Evolutionary conservation across 2,329 filamentous ascomycete genomes (phyloP).

Genomic region (Colletotrichum acutatum): DNA sequence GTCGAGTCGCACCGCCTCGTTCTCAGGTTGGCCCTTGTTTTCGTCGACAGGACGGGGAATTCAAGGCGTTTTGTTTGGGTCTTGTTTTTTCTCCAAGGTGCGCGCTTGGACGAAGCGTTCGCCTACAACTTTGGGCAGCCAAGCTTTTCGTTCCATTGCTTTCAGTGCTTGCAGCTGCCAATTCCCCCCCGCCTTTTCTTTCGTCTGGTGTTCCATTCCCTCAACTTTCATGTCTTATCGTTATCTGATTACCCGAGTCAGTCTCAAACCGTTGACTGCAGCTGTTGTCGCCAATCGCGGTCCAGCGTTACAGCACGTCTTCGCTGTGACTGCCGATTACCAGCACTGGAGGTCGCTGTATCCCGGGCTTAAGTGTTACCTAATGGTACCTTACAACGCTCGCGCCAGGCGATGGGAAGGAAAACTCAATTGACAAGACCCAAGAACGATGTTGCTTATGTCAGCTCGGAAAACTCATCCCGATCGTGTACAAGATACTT

Average conservation of each 20-base stretch:
- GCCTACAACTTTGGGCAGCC: not conserved
- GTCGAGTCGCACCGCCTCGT: not conserved
- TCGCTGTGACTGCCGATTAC: too few species aligned
- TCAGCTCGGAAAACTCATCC: slow-evolving; percentile 1
- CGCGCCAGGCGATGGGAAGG: not conserved
- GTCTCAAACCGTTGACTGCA: not conserved
- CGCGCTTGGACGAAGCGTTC: not conserved
- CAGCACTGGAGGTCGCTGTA: not conserved
- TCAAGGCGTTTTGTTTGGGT: not conserved
- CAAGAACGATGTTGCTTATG: not conserved
- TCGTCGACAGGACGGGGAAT: not conserved
- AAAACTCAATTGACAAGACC: not conserved
- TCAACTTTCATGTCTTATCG: not conserved
- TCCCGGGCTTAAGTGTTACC: not conserved
- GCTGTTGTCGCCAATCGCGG: not conserved
- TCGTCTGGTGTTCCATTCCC: slow-evolving; percentile 5
- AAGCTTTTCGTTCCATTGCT: slow-evolving; percentile 15
- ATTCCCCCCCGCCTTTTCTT: slow-evolving; percentile 7
- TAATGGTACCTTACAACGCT: too few species aligned
- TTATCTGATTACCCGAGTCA: not conserved
- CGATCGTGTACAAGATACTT: not conserved
- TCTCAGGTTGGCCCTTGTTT: not conserved
- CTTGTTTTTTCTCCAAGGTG: not conserved
- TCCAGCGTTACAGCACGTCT: not conserved
- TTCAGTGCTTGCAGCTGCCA: too few species aligned